A percentile compares a stretch with the other conserved stretches of the same genome.
Conservation (phyloP, 192 early-diverging fungal species). For the Linnemannia zychae region DNA sequence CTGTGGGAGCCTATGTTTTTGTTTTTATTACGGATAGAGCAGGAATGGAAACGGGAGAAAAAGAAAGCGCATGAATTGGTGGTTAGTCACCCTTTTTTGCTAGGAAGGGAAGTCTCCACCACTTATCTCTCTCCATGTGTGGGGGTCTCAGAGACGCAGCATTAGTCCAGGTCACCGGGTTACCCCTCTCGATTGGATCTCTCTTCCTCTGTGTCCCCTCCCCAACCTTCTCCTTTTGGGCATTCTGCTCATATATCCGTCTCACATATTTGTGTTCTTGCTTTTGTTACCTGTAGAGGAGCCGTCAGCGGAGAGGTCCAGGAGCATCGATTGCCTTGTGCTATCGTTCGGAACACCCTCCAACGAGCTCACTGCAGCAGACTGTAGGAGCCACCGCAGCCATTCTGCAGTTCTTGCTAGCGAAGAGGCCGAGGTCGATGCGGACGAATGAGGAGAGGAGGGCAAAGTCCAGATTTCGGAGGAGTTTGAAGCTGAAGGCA, state of each 20-base stretch:
- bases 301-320: conserved; percentile 3
- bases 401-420: background rate
- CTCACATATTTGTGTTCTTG: background rate
- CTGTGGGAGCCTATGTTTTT: background rate
- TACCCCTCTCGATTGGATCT: background rate
- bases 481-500: background rate
- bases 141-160: conserved; percentile 6
- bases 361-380: conserved; percentile 2
- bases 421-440: background rate
- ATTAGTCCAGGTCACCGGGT: conserved; percentile 2
- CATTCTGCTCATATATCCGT: background rate
- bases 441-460: background rate
- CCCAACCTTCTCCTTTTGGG: background rate
- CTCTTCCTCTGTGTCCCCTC: background rate
- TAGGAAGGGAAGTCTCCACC: background rate
- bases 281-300: conserved; percentile 8
- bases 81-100: conserved; percentile 2
- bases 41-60: background rate
- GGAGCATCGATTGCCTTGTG: conserved; percentile 3
- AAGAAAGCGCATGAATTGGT: background rate
- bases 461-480: background rate
- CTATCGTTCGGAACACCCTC: background rate
- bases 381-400: conserved; percentile 21
- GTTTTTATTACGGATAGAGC: background rate
- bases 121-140: background rate